These are phyloP conservation scores for Pseudogymnoascus sp. DNA, from an alignment of 2,329 filamentous ascomycete genomes.

Conservation along the genomic window DNA sequence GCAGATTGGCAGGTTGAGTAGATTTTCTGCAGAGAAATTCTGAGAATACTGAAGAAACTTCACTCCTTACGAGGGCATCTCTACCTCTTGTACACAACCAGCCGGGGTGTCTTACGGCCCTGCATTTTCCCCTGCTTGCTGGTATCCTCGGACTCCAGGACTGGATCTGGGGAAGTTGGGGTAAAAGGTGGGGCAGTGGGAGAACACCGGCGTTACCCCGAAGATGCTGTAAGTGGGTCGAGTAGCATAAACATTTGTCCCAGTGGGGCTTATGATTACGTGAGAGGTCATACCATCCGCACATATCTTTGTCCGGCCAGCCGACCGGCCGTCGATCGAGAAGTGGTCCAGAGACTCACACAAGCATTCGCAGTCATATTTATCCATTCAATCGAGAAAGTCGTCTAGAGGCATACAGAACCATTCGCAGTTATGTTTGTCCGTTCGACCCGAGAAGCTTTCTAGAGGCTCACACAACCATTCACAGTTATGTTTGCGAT, in stretches of 20 bases:
- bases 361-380: neutral
- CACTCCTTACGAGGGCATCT: neutral
- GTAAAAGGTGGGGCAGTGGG: neutral
- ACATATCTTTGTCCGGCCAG: slow-evolving; percentile 2
- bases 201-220: neutral
- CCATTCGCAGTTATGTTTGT: neutral
- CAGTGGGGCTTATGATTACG: neutral
- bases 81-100: neutral
- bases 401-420: neutral
- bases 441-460: neutral
- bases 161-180: neutral
- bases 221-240: neutral
- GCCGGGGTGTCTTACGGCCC: neutral
- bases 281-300: neutral
- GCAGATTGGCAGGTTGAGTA: neutral
- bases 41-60: neutral
- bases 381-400: neutral
- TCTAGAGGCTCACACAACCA: neutral
- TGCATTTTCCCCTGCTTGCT: neutral
- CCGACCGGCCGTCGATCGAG: neutral
- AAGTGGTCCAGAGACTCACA: too few species aligned
- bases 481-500: too few species aligned
- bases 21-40: neutral
- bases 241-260: neutral
- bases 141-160: neutral